Evolutionary conservation across 2,329 filamentous ascomycete genomes (phyloP), one percentile per base, ranked within the genome.

Genomic region (Penicillium capsulatum): DNA sequence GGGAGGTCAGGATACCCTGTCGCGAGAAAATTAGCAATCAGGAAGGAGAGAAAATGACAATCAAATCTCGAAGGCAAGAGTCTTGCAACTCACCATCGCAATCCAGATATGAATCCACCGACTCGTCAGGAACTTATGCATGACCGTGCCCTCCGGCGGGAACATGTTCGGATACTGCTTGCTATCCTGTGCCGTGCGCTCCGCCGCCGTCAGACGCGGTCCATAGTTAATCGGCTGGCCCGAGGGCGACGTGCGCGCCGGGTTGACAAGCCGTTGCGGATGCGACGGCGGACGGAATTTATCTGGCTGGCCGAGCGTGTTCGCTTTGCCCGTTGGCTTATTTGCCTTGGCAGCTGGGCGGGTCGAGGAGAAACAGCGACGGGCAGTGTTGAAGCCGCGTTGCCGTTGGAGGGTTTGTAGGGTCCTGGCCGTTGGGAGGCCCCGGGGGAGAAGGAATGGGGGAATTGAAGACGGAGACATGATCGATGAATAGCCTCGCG

Each of bases 201-300:
- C 84, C 36, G 81, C 75, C 14, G 75, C 70, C 11, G 79, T 81
- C 45, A 89, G 68, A 15, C 79, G 68, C 13, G 87, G 85, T 26
- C 88, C 89, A 61, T 94, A 94, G 64, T 83, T 80, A 54, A 76
- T 74, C 19, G 83, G 81, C 31, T 55, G 51, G 36, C 65, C 54
- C 17, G 47, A 31, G 2, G 41, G 39, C 30, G 38, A 54, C 28
- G 38, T 58, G 32, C 34, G 53, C 36, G 27, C 54, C 38, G 58
- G 20, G 67, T 66, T 50, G 38, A 77, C 74, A 4, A 76, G 72
- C 20, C 88, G 75, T 15, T 84, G 72, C 9, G 85, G 83, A 64
- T 97, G 92, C 0, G 91, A 97, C 0, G 92, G 92, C 2, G 92
- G 91, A 33, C 86, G 86, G 74, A 95, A 97, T 63, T 83, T 85